Conservation (phyloP, 495 filamentous ascomycete species). For the Bacidia gigantensis region DNA sequence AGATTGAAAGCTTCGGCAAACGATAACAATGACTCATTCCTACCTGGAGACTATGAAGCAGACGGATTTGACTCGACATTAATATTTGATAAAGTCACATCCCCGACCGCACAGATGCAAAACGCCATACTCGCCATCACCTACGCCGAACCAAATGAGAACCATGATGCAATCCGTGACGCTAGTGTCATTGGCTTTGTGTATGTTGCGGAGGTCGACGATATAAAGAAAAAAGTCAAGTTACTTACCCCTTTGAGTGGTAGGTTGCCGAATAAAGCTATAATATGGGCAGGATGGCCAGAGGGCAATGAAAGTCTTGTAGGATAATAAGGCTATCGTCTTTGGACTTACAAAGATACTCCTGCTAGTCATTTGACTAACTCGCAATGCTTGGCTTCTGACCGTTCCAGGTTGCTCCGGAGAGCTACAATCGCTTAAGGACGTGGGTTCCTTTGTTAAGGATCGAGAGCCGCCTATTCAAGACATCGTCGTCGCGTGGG, state of each 20-base stretch:
- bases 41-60: constrained; percentile 34
- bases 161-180: constrained; percentile 59
- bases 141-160: constrained; percentile 50
- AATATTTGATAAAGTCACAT: constrained; percentile 43
- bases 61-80: constrained; percentile 22
- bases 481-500: too few species aligned
- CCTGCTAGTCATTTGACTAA: too few species aligned
- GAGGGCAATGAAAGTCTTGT: constrained; percentile 37
- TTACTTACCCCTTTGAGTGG: constrained; percentile 71
- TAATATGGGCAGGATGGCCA: constrained; percentile 52
- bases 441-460: too few species aligned
- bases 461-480: too few species aligned
- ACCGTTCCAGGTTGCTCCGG: too few species aligned
- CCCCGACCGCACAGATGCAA: constrained; percentile 43
- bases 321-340: constrained; percentile 18
- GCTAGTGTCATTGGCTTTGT: constrained; percentile 85
- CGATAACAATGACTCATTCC: constrained; percentile 26
- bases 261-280: constrained; percentile 58
- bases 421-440: too few species aligned
- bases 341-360: too few species aligned
- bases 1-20: constrained; percentile 35
- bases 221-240: constrained; percentile 65
- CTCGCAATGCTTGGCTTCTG: too few species aligned
- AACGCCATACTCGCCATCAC: constrained; percentile 71
- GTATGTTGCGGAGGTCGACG: constrained; percentile 82